Percentiles rank a stretch among this genome's conserved stretches.
phyloP scores from a whole-genome alignment of 1,284 basidiomycete species.

The Cystobasidium pallidum region DNA sequence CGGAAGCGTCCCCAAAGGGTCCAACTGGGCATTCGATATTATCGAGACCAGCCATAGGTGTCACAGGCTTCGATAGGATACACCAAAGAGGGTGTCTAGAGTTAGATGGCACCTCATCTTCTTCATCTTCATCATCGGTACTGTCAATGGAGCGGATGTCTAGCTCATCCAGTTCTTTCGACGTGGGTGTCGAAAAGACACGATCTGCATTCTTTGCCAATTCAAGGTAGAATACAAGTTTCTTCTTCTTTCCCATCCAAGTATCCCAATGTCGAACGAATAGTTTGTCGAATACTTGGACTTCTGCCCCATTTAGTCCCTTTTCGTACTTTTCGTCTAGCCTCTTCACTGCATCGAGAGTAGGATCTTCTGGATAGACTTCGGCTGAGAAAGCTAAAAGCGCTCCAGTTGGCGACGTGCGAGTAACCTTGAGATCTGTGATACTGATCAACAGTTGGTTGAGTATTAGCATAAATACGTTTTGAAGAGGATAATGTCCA shows the following conservation, averaged over 20 bases:
- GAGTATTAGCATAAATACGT: neutral
- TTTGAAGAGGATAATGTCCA: neutral
- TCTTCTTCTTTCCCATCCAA: slow-evolving; percentile 73
- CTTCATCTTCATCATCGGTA: slow-evolving; percentile 29
- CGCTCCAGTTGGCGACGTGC: slow-evolving; percentile 19
- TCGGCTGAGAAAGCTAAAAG: slow-evolving; percentile 50
- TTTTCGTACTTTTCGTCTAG: slow-evolving; percentile 49
- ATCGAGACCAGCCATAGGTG: slow-evolving; percentile 47
- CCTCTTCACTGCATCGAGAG: slow-evolving; percentile 56
- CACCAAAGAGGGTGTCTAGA: slow-evolving; percentile 19
- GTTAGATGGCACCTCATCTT: neutral
- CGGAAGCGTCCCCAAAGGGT: slow-evolving; percentile 74
- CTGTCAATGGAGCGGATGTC: slow-evolving; percentile 38
- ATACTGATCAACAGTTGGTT: slow-evolving; percentile 42
- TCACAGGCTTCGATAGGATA: slow-evolving; percentile 3
- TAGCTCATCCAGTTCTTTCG: slow-evolving; percentile 32
- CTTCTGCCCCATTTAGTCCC: slow-evolving; percentile 52
- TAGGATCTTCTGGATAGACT: slow-evolving; percentile 50
- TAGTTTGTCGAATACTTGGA: slow-evolving; percentile 75
- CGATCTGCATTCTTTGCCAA: slow-evolving; percentile 61
- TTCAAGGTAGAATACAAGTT: slow-evolving; percentile 67
- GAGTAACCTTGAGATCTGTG: slow-evolving; percentile 46
- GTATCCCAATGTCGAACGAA: slow-evolving; percentile 87
- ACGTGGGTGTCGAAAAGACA: neutral
- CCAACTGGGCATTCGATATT: slow-evolving; percentile 66